These are phyloP conservation scores for Ophiorrhiza pumila DNA, from an alignment of 257 asterid species.

Conservation along the genomic window DNA sequence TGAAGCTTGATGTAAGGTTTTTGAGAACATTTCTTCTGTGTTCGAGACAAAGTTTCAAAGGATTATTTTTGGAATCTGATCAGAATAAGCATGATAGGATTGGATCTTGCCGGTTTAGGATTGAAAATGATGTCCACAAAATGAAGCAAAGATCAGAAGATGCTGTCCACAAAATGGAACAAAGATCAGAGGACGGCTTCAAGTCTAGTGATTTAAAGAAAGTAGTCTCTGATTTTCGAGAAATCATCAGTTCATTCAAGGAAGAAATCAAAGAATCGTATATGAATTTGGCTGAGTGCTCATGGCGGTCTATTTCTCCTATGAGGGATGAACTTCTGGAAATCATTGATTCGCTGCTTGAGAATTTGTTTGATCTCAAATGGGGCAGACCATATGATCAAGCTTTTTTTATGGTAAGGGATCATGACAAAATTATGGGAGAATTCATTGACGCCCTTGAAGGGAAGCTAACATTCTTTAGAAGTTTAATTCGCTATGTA, in stretches of 20 bases:
- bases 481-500: not conserved
- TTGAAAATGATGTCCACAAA: not conserved
- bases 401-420: constrained; percentile 4
- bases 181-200: not conserved
- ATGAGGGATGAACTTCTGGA: not conserved
- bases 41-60: not conserved
- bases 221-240: constrained; percentile 9
- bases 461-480: not conserved
- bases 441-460: not conserved
- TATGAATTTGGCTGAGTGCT: not conserved
- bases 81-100: not conserved
- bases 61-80: not conserved
- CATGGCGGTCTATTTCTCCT: not conserved
- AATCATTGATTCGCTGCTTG: not conserved
- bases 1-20: not conserved
- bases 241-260: not conserved
- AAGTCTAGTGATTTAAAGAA: not conserved
- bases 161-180: not conserved
- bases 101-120: not conserved
- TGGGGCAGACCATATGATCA: not conserved
- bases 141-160: not conserved
- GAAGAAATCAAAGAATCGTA: not conserved
- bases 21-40: constrained; percentile 6
- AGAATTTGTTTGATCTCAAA: not conserved
- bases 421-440: not conserved